Evolutionary conservation across 495 filamentous ascomycete genomes (phyloP).

Genomic region (Xylaria longipes): DNA sequence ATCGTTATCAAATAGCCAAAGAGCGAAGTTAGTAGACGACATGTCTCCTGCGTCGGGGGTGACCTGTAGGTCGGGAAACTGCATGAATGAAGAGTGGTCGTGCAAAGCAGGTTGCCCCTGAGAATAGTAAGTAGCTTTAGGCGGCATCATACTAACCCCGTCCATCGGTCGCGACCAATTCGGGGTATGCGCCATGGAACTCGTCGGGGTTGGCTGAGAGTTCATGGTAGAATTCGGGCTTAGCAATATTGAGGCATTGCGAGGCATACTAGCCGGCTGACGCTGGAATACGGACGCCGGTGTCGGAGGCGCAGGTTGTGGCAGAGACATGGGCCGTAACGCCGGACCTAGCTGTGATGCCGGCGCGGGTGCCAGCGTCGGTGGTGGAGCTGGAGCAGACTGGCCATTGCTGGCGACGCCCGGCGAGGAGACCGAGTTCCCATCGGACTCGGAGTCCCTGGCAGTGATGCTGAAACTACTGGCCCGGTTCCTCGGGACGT

Average conservation of each 20-base stretch:
- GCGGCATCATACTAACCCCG: slow-evolving; percentile 52
- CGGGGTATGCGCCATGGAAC: slow-evolving; percentile 28
- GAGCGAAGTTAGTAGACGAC: slow-evolving; percentile 53
- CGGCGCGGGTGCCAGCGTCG: slow-evolving; percentile 31
- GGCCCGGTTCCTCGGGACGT: slow-evolving; percentile 88
- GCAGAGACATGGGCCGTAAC: slow-evolving; percentile 29
- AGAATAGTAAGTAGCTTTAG: slow-evolving; percentile 50
- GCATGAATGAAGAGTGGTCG: slow-evolving; percentile 45
- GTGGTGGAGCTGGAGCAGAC: slow-evolving; percentile 31
- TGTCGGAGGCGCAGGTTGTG: slow-evolving; percentile 34
- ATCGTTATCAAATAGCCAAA: slow-evolving; percentile 58
- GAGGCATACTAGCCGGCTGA: slow-evolving; percentile 48
- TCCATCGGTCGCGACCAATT: slow-evolving; percentile 47
- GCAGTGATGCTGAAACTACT: slow-evolving; percentile 67
- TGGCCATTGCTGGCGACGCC: slow-evolving; percentile 32
- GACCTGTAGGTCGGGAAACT: slow-evolving; percentile 46
- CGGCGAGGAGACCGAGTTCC: slow-evolving; percentile 38
- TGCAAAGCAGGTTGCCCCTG: slow-evolving; percentile 42
- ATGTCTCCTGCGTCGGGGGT: slow-evolving; percentile 41
- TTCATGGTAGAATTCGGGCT: slow-evolving; percentile 47
- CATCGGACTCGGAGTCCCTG: slow-evolving; percentile 46
- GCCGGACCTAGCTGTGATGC: slow-evolving; percentile 25
- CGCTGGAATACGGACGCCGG: slow-evolving; percentile 34
- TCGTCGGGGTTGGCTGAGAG: slow-evolving; percentile 38
- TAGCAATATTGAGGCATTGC: slow-evolving; percentile 55